Percentiles rank a stretch among this genome's conserved stretches.
Evolutionary conservation across 305 asterid species (phyloP).

Genomic region (Euphrasia arctica): DNA sequence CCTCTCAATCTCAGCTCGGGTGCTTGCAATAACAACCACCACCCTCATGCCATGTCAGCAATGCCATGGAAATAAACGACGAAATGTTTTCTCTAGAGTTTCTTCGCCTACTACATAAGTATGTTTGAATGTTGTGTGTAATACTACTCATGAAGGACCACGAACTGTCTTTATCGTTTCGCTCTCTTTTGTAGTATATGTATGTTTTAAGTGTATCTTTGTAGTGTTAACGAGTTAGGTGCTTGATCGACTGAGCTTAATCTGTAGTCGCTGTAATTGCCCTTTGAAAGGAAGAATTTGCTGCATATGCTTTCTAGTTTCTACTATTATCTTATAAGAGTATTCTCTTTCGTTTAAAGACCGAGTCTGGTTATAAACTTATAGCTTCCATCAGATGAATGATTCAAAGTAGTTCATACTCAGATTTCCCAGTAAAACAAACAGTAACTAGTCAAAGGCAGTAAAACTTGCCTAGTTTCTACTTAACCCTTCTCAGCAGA

Average conservation of each 20-base stretch:
- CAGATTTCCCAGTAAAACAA: too few relatives aligned
- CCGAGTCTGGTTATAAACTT: too few relatives aligned
- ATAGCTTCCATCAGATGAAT: too few relatives aligned
- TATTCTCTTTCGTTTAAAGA: too few relatives aligned
- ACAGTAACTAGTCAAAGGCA: not conserved
- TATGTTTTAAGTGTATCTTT: constrained; percentile 7
- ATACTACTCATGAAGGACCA: constrained; percentile 20
- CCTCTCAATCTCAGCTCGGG: constrained; percentile 50
- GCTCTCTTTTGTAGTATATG: not conserved
- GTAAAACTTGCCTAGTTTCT: constrained; percentile 8
- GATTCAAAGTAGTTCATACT: not conserved
- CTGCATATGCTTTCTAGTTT: not conserved
- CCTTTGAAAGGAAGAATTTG: not conserved
- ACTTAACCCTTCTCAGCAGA: constrained; percentile 56
- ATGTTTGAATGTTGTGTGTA: constrained; percentile 18
- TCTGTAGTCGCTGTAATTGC: not conserved
- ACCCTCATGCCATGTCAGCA: constrained; percentile 39
- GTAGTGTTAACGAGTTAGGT: constrained; percentile 11
- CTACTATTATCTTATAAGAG: too few relatives aligned
- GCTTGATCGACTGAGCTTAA: not conserved
- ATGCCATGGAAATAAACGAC: constrained; percentile 54
- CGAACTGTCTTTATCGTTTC: constrained; percentile 15
- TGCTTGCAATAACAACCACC: constrained; percentile 34
- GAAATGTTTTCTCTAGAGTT: not conserved
- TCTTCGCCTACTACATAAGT: not conserved